These are phyloP conservation scores for Galerina marginata DNA, from an alignment of 768 basidiomycete genomes.

Conservation along the genomic window DNA sequence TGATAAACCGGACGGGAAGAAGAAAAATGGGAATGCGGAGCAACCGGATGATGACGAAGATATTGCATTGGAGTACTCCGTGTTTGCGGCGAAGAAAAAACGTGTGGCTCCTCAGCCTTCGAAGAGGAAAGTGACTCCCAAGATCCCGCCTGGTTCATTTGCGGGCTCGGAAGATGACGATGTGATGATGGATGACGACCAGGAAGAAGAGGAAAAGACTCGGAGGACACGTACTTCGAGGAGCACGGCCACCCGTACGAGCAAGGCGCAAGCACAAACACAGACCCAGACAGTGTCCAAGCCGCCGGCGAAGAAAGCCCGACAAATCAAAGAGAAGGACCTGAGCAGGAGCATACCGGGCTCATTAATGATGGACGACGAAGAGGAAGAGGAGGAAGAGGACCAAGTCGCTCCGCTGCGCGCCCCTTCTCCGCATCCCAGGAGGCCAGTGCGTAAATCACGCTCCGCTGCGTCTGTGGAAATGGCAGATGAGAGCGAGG, in stretches of 20 bases:
- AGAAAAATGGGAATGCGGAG: slow-evolving; percentile 6
- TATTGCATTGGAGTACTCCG: slow-evolving; percentile 32
- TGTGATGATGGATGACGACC: slow-evolving; percentile 32
- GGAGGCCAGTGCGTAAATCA: slow-evolving; percentile 23
- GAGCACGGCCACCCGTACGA: slow-evolving; percentile 1
- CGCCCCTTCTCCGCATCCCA: slow-evolving; percentile 33
- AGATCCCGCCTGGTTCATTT: slow-evolving; percentile 24
- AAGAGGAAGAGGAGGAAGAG: slow-evolving; percentile 39
- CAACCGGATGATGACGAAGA: slow-evolving; percentile 25
- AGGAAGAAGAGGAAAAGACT: slow-evolving; percentile 15
- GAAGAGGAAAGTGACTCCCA: slow-evolving; percentile 46
- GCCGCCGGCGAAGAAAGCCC: slow-evolving; percentile 29
- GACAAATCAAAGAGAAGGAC: slow-evolving; percentile 24
- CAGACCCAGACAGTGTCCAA: slow-evolving; percentile 11
- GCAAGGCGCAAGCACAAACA: neutral
- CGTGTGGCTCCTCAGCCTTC: slow-evolving; percentile 22
- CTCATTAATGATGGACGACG: slow-evolving; percentile 45
- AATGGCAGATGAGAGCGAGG: slow-evolving; percentile 37
- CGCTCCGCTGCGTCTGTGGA: slow-evolving; percentile 39
- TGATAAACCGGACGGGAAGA: slow-evolving; percentile 20
- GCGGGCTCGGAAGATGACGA: slow-evolving; percentile 26
- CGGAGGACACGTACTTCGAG: slow-evolving; percentile 18
- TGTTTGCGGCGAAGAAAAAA: slow-evolving; percentile 30
- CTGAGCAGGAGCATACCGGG: slow-evolving; percentile 47
- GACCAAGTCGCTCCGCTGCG: slow-evolving; percentile 46